Evolutionary conservation across 2,329 filamentous ascomycete species (phyloP), one percentile per base, ranked within the genome.

Genomic region (Purpureocillium takamizusanense): DNA sequence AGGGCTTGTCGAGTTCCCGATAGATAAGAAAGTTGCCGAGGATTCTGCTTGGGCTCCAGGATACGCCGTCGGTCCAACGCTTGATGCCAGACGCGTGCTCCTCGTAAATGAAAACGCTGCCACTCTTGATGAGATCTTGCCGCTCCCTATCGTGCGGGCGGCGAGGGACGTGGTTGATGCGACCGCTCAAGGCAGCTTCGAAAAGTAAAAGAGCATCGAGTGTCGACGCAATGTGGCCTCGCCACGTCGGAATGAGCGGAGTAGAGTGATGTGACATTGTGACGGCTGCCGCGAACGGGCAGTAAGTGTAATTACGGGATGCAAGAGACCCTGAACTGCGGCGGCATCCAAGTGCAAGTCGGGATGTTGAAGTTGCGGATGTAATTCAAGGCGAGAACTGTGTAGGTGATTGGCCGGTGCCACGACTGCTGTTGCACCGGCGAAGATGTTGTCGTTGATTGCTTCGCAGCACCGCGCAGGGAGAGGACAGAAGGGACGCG

Each of bases 71-170:
- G 0, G 88, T 95, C 89, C 89, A 95, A 40, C 89, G 74, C 65
- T 94, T 94, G 63, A 95, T 94, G 5, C 87, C 87, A 0, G 88
- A 94, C 0, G 86, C 81, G 44, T 86, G 82, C 57, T 95, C 87
- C 53, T 94, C 87, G 59, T 95, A 95, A 47, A 95, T 86, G 61
- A 95, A 92, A 34, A 95, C 76, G 48, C 83, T 83, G 28, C 89
- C 89, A 49, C 86, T 94, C 48, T 76, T 76, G 54, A 95, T 92
- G 37, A 94, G 74, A 15, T 77, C 71, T 17, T 71, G 69, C 37
- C 88, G 75, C 61, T 95, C 89, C 37, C 86, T 74, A 52, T 95
- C 89, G 57, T 94, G 86, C 2, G 89, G 89, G 38, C 89, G 75
- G 36, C 89, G 81, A 14, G 86, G 79, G 15, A 92, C 84, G 57